Conservation (phyloP, 1,139 yeast genomes). For the Hansenula lynferdii region DNA sequence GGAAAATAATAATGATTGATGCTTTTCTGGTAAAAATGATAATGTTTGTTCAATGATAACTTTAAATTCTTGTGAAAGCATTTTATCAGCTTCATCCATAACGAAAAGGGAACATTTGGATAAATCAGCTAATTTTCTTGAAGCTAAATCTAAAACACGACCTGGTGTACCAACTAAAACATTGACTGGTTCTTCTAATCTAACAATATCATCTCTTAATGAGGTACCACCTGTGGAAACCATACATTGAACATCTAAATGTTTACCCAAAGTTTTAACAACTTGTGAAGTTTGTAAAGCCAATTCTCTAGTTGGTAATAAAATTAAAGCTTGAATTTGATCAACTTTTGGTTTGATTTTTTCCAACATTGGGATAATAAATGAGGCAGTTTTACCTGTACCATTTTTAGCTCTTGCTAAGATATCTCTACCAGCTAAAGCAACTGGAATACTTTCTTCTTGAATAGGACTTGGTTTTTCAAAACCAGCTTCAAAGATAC, state of each 20-base stretch:
- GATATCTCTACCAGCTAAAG: constrained; percentile 92
- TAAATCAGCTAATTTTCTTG: constrained; percentile 82
- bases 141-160: constrained; percentile 90
- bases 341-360: constrained; percentile 77
- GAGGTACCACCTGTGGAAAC: constrained; percentile 99
- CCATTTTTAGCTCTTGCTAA: constrained; percentile 98
- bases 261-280: constrained; percentile 95
- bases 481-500: constrained; percentile 97
- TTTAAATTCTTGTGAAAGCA: constrained; percentile 88
- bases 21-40: constrained; percentile 68
- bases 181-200: constrained; percentile 90
- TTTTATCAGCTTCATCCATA: constrained; percentile 99
- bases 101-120: constrained; percentile 85
- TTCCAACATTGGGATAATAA: constrained; percentile 83
- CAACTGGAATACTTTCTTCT: constrained; percentile 96
- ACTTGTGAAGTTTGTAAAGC: constrained; percentile 98
- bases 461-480: constrained; percentile 98
- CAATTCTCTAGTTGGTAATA: constrained; percentile 92
- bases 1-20: constrained; percentile 85
- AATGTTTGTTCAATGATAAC: constrained; percentile 85
- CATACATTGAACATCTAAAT: constrained; percentile 90
- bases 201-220: constrained; percentile 87
- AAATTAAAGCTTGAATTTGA: constrained; percentile 83
- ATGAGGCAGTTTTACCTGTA: constrained; percentile 97
- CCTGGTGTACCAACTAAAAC: constrained; percentile 95